Base-by-base conservation (phyloP, 2,329 filamentous ascomycete species). In the Exophiala sp. region DNA sequence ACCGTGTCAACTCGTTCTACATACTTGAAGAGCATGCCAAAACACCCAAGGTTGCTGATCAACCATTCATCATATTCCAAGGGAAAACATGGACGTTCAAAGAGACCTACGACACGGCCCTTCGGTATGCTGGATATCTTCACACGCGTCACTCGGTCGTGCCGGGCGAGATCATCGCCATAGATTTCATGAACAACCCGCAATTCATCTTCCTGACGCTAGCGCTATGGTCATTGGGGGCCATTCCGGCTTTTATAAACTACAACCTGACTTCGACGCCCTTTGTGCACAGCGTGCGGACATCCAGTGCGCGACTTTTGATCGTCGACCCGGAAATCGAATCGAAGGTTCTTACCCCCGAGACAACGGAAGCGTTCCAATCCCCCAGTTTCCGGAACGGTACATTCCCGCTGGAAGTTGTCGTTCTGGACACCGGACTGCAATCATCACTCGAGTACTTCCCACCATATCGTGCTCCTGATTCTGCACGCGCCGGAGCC, bases 171-270 rank as follows among this genome's bases (percentile, higher is more conserved):
- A 80, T 95, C 27, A 84, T 95, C 14, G 88, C 86, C 7, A 75
- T 95, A 59, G 78, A 93, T 65, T 86, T 87, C 58, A 83, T 85
- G 68, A 95, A 95, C 64, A 86, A 81, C 34, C 81, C 88, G n/a
- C 76, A 77, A 2, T 91, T 88, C 62, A 62, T 91, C 22, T 86
- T 90, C 64, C 56, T 94, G 7, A 80, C 83, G 75, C 73, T 90
- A 47, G 88, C 83, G 0, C 68, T 95, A 24, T 95, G 88, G 88
- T 81, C 83, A 23, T 81, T 95, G 51, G 89, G 89, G 9, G 88
- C 86, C 0, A 82, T 82, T 48, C 88, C 88, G 0, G 88, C 88
- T 0, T 88, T 93, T 60, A 85, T 95, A 69, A 95, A 95, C 68
- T 91, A 90, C 68, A 82, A 87, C 64, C 71, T 95, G 42, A 76